These are phyloP conservation scores for Dillenia suffruticosa DNA, from an alignment of 164 flowering plant genomes.

Conservation along the genomic window DNA sequence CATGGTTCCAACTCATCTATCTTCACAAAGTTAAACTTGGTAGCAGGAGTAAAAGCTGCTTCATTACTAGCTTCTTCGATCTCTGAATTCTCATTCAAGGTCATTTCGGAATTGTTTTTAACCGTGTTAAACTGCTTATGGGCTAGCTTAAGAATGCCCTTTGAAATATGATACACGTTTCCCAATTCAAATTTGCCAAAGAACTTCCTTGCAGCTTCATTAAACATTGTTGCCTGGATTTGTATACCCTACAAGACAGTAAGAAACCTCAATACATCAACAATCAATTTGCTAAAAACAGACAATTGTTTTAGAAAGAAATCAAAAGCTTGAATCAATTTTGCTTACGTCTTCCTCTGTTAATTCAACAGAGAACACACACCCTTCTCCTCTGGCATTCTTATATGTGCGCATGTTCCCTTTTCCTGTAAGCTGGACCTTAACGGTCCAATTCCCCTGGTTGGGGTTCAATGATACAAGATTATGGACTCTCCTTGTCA, in stretches of 20 bases:
- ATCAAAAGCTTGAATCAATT: background rate
- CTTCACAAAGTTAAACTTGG: slow-evolving; percentile 68
- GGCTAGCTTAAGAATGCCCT: slow-evolving; percentile 75
- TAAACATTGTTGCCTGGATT: slow-evolving; percentile 98
- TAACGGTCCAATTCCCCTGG: slow-evolving; percentile 5
- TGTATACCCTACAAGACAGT: slow-evolving; percentile 73
- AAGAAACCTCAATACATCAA: background rate
- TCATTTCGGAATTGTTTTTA: slow-evolving; percentile 94
- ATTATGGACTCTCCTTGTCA: slow-evolving; percentile 86
- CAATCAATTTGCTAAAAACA: background rate
- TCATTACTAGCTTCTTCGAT: slow-evolving; percentile 88
- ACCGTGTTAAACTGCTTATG: slow-evolving; percentile 90
- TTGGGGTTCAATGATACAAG: slow-evolving; percentile 50
- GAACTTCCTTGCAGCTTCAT: slow-evolving; percentile 87
- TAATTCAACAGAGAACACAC: slow-evolving; percentile 87
- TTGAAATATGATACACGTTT: slow-evolving; percentile 86
- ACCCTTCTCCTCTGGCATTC: slow-evolving; percentile 69
- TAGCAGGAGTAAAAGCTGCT: slow-evolving; percentile 59
- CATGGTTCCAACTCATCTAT: slow-evolving; percentile 81
- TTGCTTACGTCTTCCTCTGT: slow-evolving; percentile 95
- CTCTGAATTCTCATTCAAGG: slow-evolving; percentile 75
- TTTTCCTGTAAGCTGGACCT: slow-evolving; percentile 25
- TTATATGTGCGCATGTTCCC: slow-evolving; percentile 38
- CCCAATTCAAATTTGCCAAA: slow-evolving; percentile 70
- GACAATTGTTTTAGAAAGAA: background rate